Evolutionary conservation across 345 rosid species (phyloP), one percentile per base, ranked within the genome.

Genomic region (Cardiospermum halicacabum): DNA sequence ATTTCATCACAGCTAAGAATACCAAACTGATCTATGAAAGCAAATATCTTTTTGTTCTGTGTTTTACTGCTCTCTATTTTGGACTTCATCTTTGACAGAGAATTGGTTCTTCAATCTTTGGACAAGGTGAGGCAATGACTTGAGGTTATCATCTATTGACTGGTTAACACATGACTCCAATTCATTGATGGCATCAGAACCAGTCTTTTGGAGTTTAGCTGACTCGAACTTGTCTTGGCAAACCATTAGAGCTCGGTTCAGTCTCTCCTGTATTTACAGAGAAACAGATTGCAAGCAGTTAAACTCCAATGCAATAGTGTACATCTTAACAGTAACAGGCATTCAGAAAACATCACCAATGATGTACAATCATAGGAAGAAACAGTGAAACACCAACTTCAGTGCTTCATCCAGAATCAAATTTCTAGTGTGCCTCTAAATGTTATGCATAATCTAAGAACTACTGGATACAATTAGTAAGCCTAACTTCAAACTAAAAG

Each of bases 191-290:
- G 89, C 84, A 7, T 76, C 85, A 5, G 83, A 66, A 63, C 81
- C 81, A 48, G 65, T 69, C 75, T 77, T 75, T 58, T 83, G 96
- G 61, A 82, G 80, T 85, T 83, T 90, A 5, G 92, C 78, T 54
- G 86, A 63, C 74, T 93, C 96, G 65, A 81, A 88, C 68, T 77
- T 93, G 65, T 90, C 97, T 76, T 86, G 94, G 84, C 97, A 93
- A 61, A 93, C 98, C 91, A 82, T 79, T 55, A 93, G 37, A 62
- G 98, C 80, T 72, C 97, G 79, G 69, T 80, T 88, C 74, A 93
- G 26, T 71, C 89, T 81, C 83, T 93, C 97, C 97, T 93, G 77
- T 58, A 77, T 69, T 50, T 26, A 69, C 18, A 22, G 24, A 3
- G 13, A 64, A 68, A 70, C 12, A 7, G n/a, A 24, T 64, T 25